phyloP scores from a whole-genome alignment of 306 rosid species.

The Prosopis cineraria region DNA sequence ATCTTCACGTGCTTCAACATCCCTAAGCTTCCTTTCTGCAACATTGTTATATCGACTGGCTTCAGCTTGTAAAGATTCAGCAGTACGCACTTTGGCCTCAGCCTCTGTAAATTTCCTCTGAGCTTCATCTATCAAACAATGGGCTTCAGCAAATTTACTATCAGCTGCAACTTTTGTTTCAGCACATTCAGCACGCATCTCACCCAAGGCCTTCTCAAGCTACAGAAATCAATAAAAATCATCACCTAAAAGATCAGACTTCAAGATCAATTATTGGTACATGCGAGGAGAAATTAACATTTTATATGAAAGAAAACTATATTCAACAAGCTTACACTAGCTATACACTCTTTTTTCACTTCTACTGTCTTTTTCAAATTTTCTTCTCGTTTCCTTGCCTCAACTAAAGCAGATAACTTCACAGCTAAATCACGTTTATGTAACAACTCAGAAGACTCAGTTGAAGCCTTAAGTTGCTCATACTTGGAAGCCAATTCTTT shows the following conservation, averaged over 20 bases:
- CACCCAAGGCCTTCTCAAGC: conserved; percentile 94
- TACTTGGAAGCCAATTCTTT: conserved; percentile 63
- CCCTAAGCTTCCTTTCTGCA: conserved; percentile 88
- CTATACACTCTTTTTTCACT: conserved; percentile 89
- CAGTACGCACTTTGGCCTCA: conserved; percentile 67
- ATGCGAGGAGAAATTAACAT: not conserved
- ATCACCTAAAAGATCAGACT: not conserved
- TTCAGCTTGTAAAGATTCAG: conserved; percentile 79
- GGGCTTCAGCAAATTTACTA: conserved; percentile 75
- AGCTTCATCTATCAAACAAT: conserved; percentile 63
- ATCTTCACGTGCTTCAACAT: conserved; percentile 94
- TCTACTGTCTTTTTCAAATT: conserved; percentile 69
- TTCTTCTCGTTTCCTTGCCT: conserved; percentile 82
- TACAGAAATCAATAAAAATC: conserved; percentile 36
- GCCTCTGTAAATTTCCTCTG: conserved; percentile 68
- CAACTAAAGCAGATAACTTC: conserved; percentile 62
- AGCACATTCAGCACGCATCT: conserved; percentile 91
- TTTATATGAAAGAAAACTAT: not conserved
- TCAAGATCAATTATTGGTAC: not conserved
- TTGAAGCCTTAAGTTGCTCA: conserved; percentile 62
- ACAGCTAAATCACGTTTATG: conserved; percentile 68
- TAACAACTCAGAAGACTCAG: conserved; percentile 64
- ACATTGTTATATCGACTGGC: conserved; percentile 61
- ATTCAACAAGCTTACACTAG: conserved; percentile 73
- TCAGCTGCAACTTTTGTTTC: conserved; percentile 93